These are phyloP conservation scores for Mortierella claussenii DNA, from an alignment of 192 early-diverging fungal genomes.

Conservation along the genomic window DNA sequence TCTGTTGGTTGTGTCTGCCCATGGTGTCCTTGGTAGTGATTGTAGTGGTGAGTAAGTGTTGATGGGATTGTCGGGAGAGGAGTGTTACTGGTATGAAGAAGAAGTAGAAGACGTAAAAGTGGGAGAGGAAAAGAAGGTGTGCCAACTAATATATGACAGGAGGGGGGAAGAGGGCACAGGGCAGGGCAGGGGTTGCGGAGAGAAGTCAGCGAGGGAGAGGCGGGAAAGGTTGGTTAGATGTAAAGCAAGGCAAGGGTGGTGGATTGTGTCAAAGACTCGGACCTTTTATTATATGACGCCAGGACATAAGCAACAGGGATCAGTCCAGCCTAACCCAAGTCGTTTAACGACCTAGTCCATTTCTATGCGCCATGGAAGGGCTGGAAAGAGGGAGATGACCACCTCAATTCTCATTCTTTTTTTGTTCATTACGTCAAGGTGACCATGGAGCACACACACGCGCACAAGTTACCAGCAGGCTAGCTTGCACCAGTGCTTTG, in stretches of 20 bases:
- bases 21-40: too few species aligned
- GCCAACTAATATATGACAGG: neutral
- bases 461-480: too few species aligned
- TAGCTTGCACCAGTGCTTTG: too few species aligned
- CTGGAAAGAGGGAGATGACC: too few species aligned
- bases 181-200: neutral
- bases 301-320: too few species aligned
- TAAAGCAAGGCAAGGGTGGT: too few species aligned
- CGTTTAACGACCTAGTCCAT: too few species aligned
- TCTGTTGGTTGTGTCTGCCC: neutral
- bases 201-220: neutral
- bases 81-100: constrained; percentile 13
- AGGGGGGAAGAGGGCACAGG: neutral
- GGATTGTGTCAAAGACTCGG: too few species aligned
- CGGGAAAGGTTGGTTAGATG: neutral
- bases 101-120: neutral
- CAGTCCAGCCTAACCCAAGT: too few species aligned
- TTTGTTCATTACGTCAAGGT: constrained; percentile 31
- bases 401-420: too few species aligned
- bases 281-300: too few species aligned
- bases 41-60: neutral
- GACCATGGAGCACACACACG: constrained; percentile 16
- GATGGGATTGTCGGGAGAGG: neutral
- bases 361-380: too few species aligned
- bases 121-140: neutral